Evolutionary conservation across 75 land plant genomes (phyloP).

Genomic region (Cupressus sempervirens): DNA sequence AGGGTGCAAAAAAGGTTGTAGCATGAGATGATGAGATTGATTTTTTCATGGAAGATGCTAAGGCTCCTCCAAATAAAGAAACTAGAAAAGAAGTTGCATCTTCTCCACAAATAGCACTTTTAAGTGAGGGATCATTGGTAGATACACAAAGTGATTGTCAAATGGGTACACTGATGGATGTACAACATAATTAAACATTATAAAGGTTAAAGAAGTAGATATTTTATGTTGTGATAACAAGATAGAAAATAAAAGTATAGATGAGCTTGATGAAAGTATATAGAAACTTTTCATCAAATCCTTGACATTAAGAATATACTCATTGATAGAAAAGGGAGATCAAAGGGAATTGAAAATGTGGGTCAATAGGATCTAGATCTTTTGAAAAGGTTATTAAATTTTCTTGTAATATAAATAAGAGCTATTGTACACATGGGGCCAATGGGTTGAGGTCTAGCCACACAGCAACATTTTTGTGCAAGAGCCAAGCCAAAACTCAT

Average conservation of each 20-base stretch:
- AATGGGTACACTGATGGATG: slow-evolving; percentile 9
- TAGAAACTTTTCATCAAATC: not conserved
- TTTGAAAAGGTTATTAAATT: too few relatives aligned
- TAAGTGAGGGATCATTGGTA: not conserved
- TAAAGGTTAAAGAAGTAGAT: slow-evolving; percentile 17
- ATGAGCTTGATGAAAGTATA: not conserved
- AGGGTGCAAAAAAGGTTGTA: not conserved
- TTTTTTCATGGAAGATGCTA: not conserved
- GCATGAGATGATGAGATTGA: not conserved
- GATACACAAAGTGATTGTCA: slow-evolving; percentile 32
- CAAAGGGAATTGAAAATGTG: too few relatives aligned
- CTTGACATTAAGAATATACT: not conserved
- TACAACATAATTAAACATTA: slow-evolving; percentile 10
- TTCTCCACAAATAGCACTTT: not conserved
- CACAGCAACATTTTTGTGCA: too few relatives aligned
- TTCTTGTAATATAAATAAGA: too few relatives aligned
- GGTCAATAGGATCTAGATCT: too few relatives aligned
- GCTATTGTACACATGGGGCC: too few relatives aligned
- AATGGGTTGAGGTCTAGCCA: too few relatives aligned
- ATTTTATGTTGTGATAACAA: not conserved
- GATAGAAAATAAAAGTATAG: not conserved
- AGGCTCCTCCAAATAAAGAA: not conserved
- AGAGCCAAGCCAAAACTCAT: not conserved
- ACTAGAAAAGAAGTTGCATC: slow-evolving; percentile 27
- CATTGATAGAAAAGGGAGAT: not conserved